Evolutionary conservation across 495 filamentous ascomycete genomes (phyloP).

Genomic region (Penicillium coffeae): DNA sequence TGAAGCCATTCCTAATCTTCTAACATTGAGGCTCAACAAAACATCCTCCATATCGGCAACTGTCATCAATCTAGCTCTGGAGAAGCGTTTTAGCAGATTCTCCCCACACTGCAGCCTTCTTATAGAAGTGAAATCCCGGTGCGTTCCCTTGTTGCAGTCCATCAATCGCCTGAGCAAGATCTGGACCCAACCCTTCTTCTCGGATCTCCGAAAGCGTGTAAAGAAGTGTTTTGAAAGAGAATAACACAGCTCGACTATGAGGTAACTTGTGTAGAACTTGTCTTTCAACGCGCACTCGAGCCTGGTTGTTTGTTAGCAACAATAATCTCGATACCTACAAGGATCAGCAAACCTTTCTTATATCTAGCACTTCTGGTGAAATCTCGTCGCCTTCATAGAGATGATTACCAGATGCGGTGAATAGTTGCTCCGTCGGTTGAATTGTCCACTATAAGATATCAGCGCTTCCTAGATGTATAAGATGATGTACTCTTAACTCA

Average conservation of each 20-base stretch:
- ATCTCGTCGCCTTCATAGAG: conserved; percentile 17
- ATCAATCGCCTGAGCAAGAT: conserved; percentile 67
- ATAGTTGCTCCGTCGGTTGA: conserved; percentile 8
- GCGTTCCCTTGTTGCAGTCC: conserved; percentile 65
- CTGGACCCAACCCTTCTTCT: conserved; percentile 60
- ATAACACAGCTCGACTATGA: conserved; percentile 57
- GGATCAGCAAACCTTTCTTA: conserved; percentile 5
- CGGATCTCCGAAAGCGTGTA: conserved; percentile 63
- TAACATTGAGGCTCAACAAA: too few species aligned
- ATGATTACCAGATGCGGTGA: conserved; percentile 12
- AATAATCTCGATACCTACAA: neutral
- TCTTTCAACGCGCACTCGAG: conserved; percentile 60
- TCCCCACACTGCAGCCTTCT: conserved; percentile 59
- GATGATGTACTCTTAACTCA: too few species aligned
- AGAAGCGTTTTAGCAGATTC: conserved; percentile 57
- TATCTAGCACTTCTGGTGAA: conserved; percentile 5
- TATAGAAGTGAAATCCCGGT: conserved; percentile 65
- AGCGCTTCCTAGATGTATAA: too few species aligned
- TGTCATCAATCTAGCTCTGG: too few species aligned
- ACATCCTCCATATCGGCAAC: too few species aligned
- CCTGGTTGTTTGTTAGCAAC: conserved; percentile 17
- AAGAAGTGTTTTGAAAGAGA: conserved; percentile 72
- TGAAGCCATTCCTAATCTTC: too few species aligned
- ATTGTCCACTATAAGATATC: conserved; percentile 7
- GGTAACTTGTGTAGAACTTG: conserved; percentile 70